Percentiles rank a stretch among this genome's conserved stretches.
Evolutionary conservation across 805 yeast genomes (phyloP).

Genomic region (Dipodascus geniculatus): DNA sequence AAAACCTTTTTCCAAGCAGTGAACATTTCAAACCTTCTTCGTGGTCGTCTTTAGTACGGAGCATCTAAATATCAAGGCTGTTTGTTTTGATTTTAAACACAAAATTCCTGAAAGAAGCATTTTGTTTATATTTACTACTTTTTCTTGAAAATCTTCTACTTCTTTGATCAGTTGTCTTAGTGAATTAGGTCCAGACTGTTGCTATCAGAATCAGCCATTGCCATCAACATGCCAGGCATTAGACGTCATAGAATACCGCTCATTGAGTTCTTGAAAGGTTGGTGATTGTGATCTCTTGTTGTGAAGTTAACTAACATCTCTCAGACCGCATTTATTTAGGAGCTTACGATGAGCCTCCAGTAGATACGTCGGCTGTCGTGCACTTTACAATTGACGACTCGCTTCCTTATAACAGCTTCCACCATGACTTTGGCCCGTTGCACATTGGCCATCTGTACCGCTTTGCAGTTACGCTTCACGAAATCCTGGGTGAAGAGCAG

Average conservation of each 20-base stretch:
- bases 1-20: not conserved
- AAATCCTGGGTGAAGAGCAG: slow-evolving; percentile 71
- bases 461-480: slow-evolving; percentile 90
- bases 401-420: slow-evolving; percentile 88
- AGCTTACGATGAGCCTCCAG: slow-evolving; percentile 71
- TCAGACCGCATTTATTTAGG: slow-evolving; percentile 69
- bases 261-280: slow-evolving; percentile 28
- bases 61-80: not conserved
- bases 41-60: not conserved
- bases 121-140: not conserved
- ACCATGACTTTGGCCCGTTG: slow-evolving; percentile 91
- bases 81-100: not conserved
- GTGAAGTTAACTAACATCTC: not conserved
- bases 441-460: slow-evolving; percentile 89
- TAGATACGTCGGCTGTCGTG: slow-evolving; percentile 61
- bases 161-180: not conserved
- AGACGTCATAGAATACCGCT: slow-evolving; percentile 18
- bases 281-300: not conserved
- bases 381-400: slow-evolving; percentile 90
- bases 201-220: too few species aligned
- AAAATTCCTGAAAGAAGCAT: not conserved
- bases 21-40: not conserved
- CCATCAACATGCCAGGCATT: not conserved
- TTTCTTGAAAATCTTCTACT: too few species aligned
- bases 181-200: too few species aligned